Evolutionary conservation across 2,329 filamentous ascomycete genomes (phyloP), one percentile per base, ranked within the genome.

Genomic region (Trichoderma simmonsii): DNA sequence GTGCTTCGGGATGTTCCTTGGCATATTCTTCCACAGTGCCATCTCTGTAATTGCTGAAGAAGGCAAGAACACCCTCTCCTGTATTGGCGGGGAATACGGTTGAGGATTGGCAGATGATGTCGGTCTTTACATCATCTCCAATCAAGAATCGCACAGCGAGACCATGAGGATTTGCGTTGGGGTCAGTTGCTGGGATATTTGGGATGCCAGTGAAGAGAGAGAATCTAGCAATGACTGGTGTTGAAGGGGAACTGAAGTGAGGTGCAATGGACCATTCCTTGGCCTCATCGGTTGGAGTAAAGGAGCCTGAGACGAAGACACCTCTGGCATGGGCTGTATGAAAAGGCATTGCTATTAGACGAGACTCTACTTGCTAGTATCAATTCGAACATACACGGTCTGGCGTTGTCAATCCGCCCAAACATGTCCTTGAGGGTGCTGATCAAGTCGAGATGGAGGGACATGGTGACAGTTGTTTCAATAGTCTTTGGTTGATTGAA

Each of bases 201-300:
- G 67, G 71, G 39, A 71, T 56, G 5, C 71, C 71, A 14, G 36
- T 62, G 4, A 64, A 67, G 1, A 71, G 24, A 15, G 71, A 73
- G 21, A 73, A 73, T 39, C 71, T 63, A 3, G 68, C 71, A 6
- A 71, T 24, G 39, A 73, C 67, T 21, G 67, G 32, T 1, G 71
- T 73, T 9, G 61, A 66, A 12, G 71, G 36, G 18, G 61, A 36
- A n/a, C 30, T 61, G 32, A 73, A 73, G 30, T 73, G 71, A 30
- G 67, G 59, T 7, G 71, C 71, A 12, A 11, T 32, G 14, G 71
- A 73, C 8, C 71, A 36, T 7, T 64, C 18, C 48, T 71, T 71
- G 18, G 71, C 71, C n/a, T 73, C 60, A 18, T 54, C 21, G 21
- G 67, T 59, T 26, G 71, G 71, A 4, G 39, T 56, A 54, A 83